phyloP scores from a whole-genome alignment of 1,139 yeast species.

The Wickerhamomyces sp. region DNA sequence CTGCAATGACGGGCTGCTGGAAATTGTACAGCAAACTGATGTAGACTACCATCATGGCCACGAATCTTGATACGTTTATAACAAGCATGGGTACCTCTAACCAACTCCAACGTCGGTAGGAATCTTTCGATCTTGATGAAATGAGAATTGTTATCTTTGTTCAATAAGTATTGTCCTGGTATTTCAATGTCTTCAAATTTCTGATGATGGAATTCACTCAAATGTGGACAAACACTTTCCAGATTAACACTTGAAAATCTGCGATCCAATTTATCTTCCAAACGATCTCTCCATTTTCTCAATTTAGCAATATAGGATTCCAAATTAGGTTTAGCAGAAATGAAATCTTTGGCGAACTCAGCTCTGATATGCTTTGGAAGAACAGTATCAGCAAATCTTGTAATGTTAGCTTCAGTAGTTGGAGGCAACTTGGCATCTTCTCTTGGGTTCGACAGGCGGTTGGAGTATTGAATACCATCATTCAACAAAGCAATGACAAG shows the following conservation, averaged over 20 bases:
- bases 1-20: conserved; percentile 98
- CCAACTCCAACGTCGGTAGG: conserved; percentile 81
- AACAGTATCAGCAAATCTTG: conserved; percentile 89
- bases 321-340: conserved; percentile 80
- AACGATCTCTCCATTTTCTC: conserved; percentile 87
- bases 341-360: conserved; percentile 90
- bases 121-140: conserved; percentile 92
- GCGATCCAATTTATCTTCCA: conserved; percentile 88
- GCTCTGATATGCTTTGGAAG: conserved; percentile 86
- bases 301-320: conserved; percentile 81
- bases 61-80: conserved; percentile 84
- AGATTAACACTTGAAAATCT: conserved; percentile 70
- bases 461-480: conserved; percentile 87
- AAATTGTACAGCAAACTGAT: conserved; percentile 92
- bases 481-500: conserved; percentile 86
- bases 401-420: conserved; percentile 84
- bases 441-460: conserved; percentile 79
- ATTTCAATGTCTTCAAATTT: conserved; percentile 96
- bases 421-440: conserved; percentile 88
- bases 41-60: conserved; percentile 90
- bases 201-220: conserved; percentile 96
- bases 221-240: conserved; percentile 89
- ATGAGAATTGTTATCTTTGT: conserved; percentile 80
- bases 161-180: conserved; percentile 90
- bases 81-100: conserved; percentile 90